Percentiles rank a stretch among this genome's conserved stretches.
These are phyloP conservation scores for Zygnema cylindricum DNA, from an alignment of 139 green algal genomes.

Conservation along the genomic window DNA sequence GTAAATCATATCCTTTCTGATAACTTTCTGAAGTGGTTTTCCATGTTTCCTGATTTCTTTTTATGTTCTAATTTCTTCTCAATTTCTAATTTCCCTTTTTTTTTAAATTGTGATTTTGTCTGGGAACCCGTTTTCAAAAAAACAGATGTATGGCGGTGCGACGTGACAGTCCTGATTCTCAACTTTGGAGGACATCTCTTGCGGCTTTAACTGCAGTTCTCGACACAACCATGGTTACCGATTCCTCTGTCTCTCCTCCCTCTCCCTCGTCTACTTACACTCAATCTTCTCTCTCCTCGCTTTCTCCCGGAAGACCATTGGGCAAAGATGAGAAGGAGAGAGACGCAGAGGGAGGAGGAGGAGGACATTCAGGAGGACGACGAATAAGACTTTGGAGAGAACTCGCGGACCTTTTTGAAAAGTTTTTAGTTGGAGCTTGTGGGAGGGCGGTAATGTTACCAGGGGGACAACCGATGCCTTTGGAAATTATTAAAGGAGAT, in stretches of 20 bases:
- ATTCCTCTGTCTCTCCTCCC: neutral
- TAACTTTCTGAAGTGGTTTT: neutral
- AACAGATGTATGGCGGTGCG: constrained; percentile 53
- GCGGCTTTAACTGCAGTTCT: constrained; percentile 29
- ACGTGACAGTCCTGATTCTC: constrained; percentile 29
- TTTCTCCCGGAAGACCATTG: too few species aligned
- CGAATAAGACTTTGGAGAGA: constrained; percentile 43
- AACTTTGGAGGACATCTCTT: constrained; percentile 52
- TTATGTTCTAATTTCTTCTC: neutral
- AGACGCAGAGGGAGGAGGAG: neutral
- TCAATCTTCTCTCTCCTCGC: neutral
- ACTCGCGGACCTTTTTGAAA: constrained; percentile 50
- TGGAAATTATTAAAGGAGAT: constrained; percentile 59
- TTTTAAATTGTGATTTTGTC: constrained; percentile 9
- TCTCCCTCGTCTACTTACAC: neutral
- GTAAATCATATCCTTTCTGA: neutral
- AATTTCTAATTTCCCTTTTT: too few species aligned
- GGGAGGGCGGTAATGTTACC: constrained; percentile 11
- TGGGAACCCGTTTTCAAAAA: too few species aligned
- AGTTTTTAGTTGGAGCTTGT: constrained; percentile 52
- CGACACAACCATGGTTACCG: constrained; percentile 10
- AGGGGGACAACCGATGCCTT: constrained; percentile 1
- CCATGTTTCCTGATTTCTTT: neutral
- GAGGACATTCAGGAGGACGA: neutral
- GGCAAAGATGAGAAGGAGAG: too few species aligned